Base-by-base conservation (phyloP, 2,329 filamentous ascomycete genomes). In the Drechslera avenae region DNA sequence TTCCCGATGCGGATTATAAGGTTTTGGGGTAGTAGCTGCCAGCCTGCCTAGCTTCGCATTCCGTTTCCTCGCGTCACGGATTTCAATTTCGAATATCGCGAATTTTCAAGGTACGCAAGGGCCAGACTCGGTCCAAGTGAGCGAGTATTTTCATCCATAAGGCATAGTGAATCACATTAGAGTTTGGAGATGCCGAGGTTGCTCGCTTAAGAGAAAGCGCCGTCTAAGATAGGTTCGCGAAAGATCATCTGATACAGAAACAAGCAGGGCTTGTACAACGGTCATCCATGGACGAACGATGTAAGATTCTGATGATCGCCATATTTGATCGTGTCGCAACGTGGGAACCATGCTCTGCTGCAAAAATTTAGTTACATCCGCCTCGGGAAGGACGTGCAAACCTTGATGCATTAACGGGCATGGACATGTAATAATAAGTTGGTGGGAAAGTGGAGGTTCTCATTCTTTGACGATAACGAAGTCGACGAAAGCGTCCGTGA, bases 401-500 rank as follows among this genome's bases (percentile, higher is more conserved):
- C 9, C 33, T 35, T 4, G 16, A 18, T 8, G 33, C 18, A 35
- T 35, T 18, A 26, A n/a, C 35, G 10, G 35, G n/a, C 19, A 39
- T 39, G 18, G 18, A 28, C 26, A 31, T 21, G 13, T 14, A 14
- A 9, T 8, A 12, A 30, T 45, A 32, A 18, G 10, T 9, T 18
- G 13, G 9, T 13, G 33, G 4, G 9, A 19, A 34, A 34, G 10
- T 16, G 19, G 6, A n/a, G n/a, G 16, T 23, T 33, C 28, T 12
- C 18, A 34, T 40, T 17, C 21, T 21, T 13, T 17, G 35, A 17
- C 13, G 13, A 33, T 34, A 6, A 35, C 14, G 18, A 40, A 16
- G 16, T 50, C 47, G 30, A 46, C 19, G 34, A 32, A 52, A 49
- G 36, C 19, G 37, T 57, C 60, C 51, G 46, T 41, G 60, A 57